Evolutionary conservation across 352 stramenopile genomes (phyloP).

Genomic region (Globisporangium recalcitrans): DNA sequence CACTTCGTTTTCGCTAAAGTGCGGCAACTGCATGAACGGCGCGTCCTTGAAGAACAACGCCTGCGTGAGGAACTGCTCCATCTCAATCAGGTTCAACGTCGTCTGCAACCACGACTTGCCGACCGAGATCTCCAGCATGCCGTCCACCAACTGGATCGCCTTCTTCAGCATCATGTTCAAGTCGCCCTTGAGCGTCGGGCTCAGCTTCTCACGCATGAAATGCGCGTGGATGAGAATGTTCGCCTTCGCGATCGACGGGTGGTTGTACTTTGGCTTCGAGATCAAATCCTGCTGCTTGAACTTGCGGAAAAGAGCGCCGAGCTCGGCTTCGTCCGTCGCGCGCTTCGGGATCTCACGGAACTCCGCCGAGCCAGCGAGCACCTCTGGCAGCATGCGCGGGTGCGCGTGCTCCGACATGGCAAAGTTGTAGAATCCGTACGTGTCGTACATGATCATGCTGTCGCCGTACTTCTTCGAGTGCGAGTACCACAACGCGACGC

Average conservation of each 20-base stretch:
- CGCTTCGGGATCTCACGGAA: conserved; percentile 83
- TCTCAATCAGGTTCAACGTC: conserved; percentile 95
- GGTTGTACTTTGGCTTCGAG: conserved; percentile 82
- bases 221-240: conserved; percentile 94
- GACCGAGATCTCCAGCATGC: conserved; percentile 98
- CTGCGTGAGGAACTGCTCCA: conserved; percentile 97
- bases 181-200: conserved; percentile 71
- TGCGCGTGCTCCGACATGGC: conserved; percentile 93
- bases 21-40: conserved; percentile 88
- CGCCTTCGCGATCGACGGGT: conserved; percentile 78
- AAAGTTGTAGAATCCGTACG: conserved; percentile 98
- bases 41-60: conserved; percentile 93
- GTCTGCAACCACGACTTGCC: conserved; percentile 94
- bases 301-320: conserved; percentile 62
- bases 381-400: conserved; percentile 94
- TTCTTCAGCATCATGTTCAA: conserved; percentile 95
- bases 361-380: conserved; percentile 86
- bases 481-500: conserved; percentile 93
- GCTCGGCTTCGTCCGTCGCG: conserved; percentile 54
- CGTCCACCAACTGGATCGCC: conserved; percentile 93
- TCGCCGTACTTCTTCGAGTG: conserved; percentile 98
- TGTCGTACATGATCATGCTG: conserved; percentile 99
- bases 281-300: conserved; percentile 79
- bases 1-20: conserved; percentile 88
- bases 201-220: conserved; percentile 88